Conservation (phyloP, 177 flowering plant species). For the Tripterygium wilfordii region DNA sequence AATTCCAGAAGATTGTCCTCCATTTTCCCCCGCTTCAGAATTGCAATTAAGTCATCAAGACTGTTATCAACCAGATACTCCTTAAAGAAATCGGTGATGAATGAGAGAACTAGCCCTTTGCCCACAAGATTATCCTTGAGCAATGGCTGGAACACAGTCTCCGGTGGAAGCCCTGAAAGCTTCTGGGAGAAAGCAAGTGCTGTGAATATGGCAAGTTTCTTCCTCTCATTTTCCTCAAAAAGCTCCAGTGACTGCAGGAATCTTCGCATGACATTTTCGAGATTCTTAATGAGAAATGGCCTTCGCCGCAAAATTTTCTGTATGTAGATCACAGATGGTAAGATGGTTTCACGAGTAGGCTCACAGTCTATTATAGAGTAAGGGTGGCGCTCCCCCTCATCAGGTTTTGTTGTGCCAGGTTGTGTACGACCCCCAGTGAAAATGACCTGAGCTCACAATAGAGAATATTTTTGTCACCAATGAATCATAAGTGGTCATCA, state of each 20-base stretch:
- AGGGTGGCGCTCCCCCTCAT: constrained; percentile 97
- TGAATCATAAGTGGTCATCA: no score
- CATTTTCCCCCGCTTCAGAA: constrained; percentile 90
- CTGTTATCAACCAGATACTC: constrained; percentile 91
- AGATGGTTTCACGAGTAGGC: constrained; percentile 72
- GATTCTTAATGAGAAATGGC: constrained; percentile 96
- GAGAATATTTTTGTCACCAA: not conserved
- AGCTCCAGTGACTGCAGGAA: constrained; percentile 97
- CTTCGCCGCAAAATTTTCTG: constrained; percentile 86
- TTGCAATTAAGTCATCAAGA: constrained; percentile 84
- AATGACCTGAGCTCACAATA: constrained; percentile 49
- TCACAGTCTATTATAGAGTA: constrained; percentile 86
- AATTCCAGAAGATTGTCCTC: constrained; percentile 88
- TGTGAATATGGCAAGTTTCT: constrained; percentile 95
- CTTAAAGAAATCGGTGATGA: constrained; percentile 89
- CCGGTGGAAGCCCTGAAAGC: constrained; percentile 95
- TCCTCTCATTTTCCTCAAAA: constrained; percentile 95
- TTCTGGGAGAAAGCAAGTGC: constrained; percentile 99
- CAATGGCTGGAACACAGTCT: constrained; percentile 96
- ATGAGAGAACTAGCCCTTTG: constrained; percentile 92
- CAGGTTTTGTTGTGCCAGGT: constrained; percentile 95
- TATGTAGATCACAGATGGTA: constrained; percentile 85
- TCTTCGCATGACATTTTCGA: constrained; percentile 96
- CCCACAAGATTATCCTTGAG: constrained; percentile 95
- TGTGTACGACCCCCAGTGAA: constrained; percentile 97